These are phyloP conservation scores for Penicillium sp. DNA, from an alignment of 2,329 filamentous ascomycete species.

Conservation along the genomic window DNA sequence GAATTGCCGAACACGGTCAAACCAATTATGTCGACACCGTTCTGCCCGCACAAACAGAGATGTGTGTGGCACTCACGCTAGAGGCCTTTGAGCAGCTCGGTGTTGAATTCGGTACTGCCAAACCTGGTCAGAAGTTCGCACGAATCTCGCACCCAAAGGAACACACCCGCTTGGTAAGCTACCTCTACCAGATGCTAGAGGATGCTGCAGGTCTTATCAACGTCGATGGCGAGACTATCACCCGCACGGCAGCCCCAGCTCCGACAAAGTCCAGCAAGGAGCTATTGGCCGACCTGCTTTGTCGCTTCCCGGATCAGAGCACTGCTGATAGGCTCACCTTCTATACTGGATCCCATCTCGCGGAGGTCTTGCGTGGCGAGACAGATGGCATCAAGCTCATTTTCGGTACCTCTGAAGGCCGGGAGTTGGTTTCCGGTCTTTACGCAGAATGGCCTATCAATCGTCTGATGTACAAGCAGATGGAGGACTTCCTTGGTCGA, in stretches of 20 bases:
- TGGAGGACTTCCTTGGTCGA: slow-evolving; percentile 32
- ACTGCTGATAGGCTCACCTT: slow-evolving; percentile 14
- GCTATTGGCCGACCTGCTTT: background rate
- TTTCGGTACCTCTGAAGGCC: slow-evolving; percentile 39
- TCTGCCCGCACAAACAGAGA: slow-evolving; percentile 22
- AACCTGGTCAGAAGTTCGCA: background rate
- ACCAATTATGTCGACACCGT: background rate
- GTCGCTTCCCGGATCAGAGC: background rate
- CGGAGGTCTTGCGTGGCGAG: slow-evolving; percentile 27
- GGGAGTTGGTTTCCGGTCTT: slow-evolving; percentile 36
- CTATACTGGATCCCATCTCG: slow-evolving; percentile 22
- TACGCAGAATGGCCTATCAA: slow-evolving; percentile 38
- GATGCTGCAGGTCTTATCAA: slow-evolving; percentile 33
- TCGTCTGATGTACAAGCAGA: slow-evolving; percentile 32
- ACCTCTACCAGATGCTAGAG: slow-evolving; percentile 36
- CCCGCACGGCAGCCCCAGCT: background rate
- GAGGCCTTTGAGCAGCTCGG: slow-evolving; percentile 41
- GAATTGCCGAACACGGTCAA: background rate
- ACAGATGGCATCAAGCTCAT: slow-evolving; percentile 42
- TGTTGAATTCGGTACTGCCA: slow-evolving; percentile 15
- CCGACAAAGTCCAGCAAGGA: background rate
- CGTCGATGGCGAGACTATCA: slow-evolving; percentile 14
- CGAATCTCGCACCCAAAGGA: slow-evolving; percentile 22
- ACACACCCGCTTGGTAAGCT: slow-evolving; percentile 26
- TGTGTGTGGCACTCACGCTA: slow-evolving; percentile 25